These are phyloP conservation scores for Rhodofomes roseus DNA, from an alignment of 1,284 basidiomycete species.

Conservation along the genomic window DNA sequence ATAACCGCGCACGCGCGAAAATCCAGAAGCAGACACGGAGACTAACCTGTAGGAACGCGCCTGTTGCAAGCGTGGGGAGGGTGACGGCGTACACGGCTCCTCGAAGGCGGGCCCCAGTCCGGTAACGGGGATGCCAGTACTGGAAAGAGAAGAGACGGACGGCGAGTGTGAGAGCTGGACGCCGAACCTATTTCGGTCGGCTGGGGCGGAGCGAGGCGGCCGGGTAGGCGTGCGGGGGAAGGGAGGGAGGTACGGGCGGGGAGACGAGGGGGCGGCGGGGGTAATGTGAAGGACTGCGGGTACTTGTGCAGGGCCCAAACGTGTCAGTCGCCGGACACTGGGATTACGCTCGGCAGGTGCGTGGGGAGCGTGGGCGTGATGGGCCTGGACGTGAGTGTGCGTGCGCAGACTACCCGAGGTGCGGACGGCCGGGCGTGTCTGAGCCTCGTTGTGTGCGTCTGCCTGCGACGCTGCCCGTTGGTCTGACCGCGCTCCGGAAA, in stretches of 20 bases:
- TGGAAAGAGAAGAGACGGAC: constrained; percentile 17
- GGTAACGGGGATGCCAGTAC: constrained; percentile 8
- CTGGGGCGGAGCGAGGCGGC: constrained; percentile 7
- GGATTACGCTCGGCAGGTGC: constrained; percentile 17
- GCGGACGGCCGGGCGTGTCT: constrained; percentile 17
- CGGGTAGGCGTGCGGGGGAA: constrained; percentile 18
- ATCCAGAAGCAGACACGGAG: constrained; percentile 14
- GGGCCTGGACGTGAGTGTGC: constrained; percentile 20
- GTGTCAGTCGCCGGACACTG: constrained; percentile 15
- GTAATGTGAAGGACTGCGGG: constrained; percentile 16
- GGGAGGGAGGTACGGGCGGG: constrained; percentile 8
- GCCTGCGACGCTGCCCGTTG: background rate
- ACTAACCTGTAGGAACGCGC: constrained; percentile 26
- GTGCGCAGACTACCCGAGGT: constrained; percentile 16
- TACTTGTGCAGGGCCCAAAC: constrained; percentile 19
- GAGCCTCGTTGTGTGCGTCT: constrained; percentile 22
- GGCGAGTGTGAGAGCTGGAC: constrained; percentile 14
- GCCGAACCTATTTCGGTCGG: constrained; percentile 8
- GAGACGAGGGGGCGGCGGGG: constrained; percentile 15
- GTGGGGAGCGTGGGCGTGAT: constrained; percentile 26
- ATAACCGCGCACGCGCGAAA: constrained; percentile 2
- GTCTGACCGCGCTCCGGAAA: constrained; percentile 12
- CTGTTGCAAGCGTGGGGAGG: constrained; percentile 23
- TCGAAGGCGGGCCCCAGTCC: constrained; percentile 6
- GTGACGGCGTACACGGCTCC: constrained; percentile 22